Evolutionary conservation across 345 rosid species (phyloP), one percentile per base, ranked within the genome.

Genomic region (Adansonia digitata): DNA sequence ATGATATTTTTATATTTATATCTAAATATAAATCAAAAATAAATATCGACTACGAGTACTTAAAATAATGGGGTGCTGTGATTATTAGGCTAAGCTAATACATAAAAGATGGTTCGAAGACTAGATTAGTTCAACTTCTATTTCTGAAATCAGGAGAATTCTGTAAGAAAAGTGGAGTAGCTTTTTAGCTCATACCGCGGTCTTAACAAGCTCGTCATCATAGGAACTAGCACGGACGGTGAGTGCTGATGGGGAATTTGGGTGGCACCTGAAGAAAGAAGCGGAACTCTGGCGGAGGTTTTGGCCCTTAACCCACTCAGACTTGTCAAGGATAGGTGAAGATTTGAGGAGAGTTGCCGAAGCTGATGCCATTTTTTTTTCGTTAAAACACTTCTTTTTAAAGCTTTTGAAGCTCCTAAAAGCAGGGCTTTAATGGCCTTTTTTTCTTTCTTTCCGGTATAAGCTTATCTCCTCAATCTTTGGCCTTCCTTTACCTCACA

Each of bases 141-240:
- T 12, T 0, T 45, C 49, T 45, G 13, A 13, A 45, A 43, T 43
- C 46, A 43, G 3, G 46, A 10, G 14, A 43, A 10, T 43, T 2
- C 2, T 43, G 7, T 5, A 51, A 52, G 22, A 17, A 55, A 7
- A 46, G 72, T 24, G 14, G 42, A 22, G 6, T 17, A 46, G 45
- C n/a, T 11, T 35, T 52, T 20, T 12, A 68, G 39, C 15, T 78
- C 93, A 77, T 88, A 92, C 97, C 79, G 97, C 98, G 9, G 97
- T 94, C 87, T 91, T 90, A 79, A 94, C 85, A 62, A 94, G 98
- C 91, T 94, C 98, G 77, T 94, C 97, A 3, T 97, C 95, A 69
- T 94, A 94, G 77, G 97, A 81, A 56, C 87, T 83, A 18, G 97
- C 95, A 18, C 90, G 93, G 81, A 91, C 75, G 75, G 90, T 76